These are phyloP conservation scores for Hamamelis virginiana DNA, from an alignment of 164 flowering plant genomes.

Conservation along the genomic window DNA sequence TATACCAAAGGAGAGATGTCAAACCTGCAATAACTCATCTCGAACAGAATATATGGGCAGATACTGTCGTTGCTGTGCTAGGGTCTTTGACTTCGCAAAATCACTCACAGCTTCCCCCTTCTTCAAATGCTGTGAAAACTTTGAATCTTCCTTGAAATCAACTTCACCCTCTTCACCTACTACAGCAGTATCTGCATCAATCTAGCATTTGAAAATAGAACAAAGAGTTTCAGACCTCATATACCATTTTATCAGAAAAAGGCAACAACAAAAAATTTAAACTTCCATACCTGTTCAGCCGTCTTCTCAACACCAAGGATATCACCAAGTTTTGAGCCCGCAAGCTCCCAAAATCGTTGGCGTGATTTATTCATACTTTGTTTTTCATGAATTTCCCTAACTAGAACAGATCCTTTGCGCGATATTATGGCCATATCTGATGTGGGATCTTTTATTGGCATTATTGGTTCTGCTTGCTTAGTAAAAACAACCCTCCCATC, in stretches of 20 bases:
- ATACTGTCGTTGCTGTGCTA: constrained; percentile 86
- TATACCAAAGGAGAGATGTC: not conserved
- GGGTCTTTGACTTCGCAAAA: constrained; percentile 84
- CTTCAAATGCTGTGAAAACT: constrained; percentile 91
- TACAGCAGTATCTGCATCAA: constrained; percentile 93
- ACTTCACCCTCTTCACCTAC: constrained; percentile 95
- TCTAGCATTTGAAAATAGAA: constrained; percentile 34
- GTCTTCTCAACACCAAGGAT: constrained; percentile 97
- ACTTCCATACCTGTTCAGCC: constrained; percentile 69
- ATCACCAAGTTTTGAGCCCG: constrained; percentile 94
- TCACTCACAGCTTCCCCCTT: constrained; percentile 96
- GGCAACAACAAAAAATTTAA: not conserved
- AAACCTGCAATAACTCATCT: constrained; percentile 87
- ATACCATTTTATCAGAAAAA: not conserved
- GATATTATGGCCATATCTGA: constrained; percentile 99
- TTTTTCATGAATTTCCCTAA: constrained; percentile 86
- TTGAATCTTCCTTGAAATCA: constrained; percentile 93
- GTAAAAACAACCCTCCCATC: constrained; percentile 95
- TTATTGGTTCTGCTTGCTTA: constrained; percentile 91
- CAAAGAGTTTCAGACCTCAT: not conserved
- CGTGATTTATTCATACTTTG: constrained; percentile 88
- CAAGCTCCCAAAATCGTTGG: constrained; percentile 99
- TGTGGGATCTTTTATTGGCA: constrained; percentile 96
- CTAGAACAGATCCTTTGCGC: constrained; percentile 86
- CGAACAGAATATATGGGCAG: constrained; percentile 90